Evolutionary conservation across 2,329 filamentous ascomycete genomes (phyloP), one percentile per base, ranked within the genome.

Genomic region (Amauroascus verrucosus): DNA sequence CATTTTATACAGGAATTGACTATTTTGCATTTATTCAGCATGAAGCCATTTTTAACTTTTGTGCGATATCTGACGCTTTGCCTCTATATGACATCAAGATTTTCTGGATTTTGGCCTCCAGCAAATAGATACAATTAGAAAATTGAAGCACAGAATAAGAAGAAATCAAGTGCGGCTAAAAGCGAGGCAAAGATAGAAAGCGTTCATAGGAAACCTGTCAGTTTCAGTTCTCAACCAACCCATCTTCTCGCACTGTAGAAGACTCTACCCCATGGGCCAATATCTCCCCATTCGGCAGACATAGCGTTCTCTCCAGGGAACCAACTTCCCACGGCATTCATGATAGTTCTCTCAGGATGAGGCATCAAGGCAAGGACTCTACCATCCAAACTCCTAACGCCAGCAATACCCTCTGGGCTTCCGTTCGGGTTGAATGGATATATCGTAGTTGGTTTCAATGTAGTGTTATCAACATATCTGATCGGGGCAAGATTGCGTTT

Each of bases 381-480:
- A 11, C 89, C 89, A 65, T 95, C 84, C 41, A 75, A 78, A 62
- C 81, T 89, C 61, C 84, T 77, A 24, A 94, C 84, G 65, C 84
- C 88, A 0, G 89, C 86, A 59, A 95, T 85, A 64, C 87, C 89
- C 57, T 79, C 76, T 0, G 87, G 86, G 65, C 84, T 88, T 50
- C 89, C 89, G 71, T 95, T 95, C 49, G 84, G 86, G 73, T 97
- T 97, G 72, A 77, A 86, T 0, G 93, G 93, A 65, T 97, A 98
- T 60, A 75, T 75, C 69, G 89, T 86, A 1, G 93, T 93, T 1
- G 83, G 81, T 52, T 79, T 75, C 41, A 75, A 63, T 24, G 82
- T 78, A 59, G 80, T 77, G 72, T 95, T 96, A 72, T 97, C 87
- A 2, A 94, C 81, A 64, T 94, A 98, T 49, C 86, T 80, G 56